A percentile compares a stretch with the other conserved stretches of the same genome.
phyloP scores from a whole-genome alignment of 169 alveolate species.

The Babesia ovis region DNA sequence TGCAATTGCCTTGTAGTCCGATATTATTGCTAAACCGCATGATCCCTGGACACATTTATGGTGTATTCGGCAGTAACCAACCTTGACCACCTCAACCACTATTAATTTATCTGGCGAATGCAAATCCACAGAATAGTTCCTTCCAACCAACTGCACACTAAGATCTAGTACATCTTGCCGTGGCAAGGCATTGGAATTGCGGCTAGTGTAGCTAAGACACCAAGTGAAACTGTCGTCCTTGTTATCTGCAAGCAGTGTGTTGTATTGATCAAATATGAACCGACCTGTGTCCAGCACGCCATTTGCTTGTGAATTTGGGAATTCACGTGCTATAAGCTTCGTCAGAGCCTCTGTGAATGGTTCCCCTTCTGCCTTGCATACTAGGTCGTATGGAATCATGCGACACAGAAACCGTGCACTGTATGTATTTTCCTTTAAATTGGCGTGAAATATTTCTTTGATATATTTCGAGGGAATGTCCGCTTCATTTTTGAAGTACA shows the following conservation, averaged over 20 bases:
- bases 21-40: constrained; percentile 57
- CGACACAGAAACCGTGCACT: constrained; percentile 67
- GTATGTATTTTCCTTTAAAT: constrained; percentile 11
- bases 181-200: constrained; percentile 66
- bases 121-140: constrained; percentile 68
- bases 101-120: constrained; percentile 70
- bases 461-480: constrained; percentile 75
- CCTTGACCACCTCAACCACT: constrained; percentile 75
- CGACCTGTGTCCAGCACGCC: constrained; percentile 11
- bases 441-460: constrained; percentile 53
- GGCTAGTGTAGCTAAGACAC: constrained; percentile 70
- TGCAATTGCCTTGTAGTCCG: constrained; percentile 55
- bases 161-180: constrained; percentile 66
- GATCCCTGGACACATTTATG: constrained; percentile 39
- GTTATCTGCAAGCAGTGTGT: too few relatives aligned
- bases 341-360: constrained; percentile 39
- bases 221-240: constrained; percentile 51
- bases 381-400: constrained; percentile 71
- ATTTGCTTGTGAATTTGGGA: constrained; percentile 48
- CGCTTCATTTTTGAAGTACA: constrained; percentile 58
- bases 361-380: constrained; percentile 71
- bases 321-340: constrained; percentile 41
- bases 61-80: constrained; percentile 28
- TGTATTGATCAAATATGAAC: too few relatives aligned
- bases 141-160: constrained; percentile 66